Base-by-base conservation (phyloP, 441 rosid genomes). In the Populus hybrid region DNA sequence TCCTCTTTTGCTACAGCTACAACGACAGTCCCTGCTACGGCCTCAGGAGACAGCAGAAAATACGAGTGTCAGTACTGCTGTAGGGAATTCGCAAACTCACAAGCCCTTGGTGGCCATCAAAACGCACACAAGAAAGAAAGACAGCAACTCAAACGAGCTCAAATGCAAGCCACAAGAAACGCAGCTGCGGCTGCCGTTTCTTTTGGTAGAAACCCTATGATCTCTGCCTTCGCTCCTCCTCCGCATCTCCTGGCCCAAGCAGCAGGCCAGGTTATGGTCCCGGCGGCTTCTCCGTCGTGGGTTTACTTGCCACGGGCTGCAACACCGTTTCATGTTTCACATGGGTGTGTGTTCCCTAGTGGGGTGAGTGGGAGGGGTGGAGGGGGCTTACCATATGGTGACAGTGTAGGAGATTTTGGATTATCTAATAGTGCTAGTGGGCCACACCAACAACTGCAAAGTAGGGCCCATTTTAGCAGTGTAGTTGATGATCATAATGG, bases 101-200 rank as follows among this genome's bases (percentile, higher is more conserved):
- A 95, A 75, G 99, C 99, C n/a, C 89, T 95, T 3, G 99, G 99
- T 1, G 99, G 99, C 78, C 99, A 95, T 84, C 99, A 95, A 80
- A 95, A 95, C 92, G 99, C 99, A 3, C 99, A 95, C 85, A 95
- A 95, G 83, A 95, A 92, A 82, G 99, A 95, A 79, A 83, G 99
- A 67, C 99, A 95, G 78, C 99, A 92, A 74, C 90, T 91, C 70
- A 95, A 95, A 79, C 89, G 98, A 9, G 96, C 97, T 28, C 98
- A 95, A 83, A 83, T 94, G 80, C 98, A 91, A 77, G 97, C 98
- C 63, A 79, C 89, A 14, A 72, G 98, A 23, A 89, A 86, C 92
- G 91, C 91, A 28, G 96, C 95, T 2, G 94, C 88, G 18, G 91
- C 91, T 67, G 98, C 96, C 18, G 94, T 86, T 70, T 86, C 97